Evolutionary conservation across 345 rosid species (phyloP).

Genomic region (Cardamine chenopodiifolia): DNA sequence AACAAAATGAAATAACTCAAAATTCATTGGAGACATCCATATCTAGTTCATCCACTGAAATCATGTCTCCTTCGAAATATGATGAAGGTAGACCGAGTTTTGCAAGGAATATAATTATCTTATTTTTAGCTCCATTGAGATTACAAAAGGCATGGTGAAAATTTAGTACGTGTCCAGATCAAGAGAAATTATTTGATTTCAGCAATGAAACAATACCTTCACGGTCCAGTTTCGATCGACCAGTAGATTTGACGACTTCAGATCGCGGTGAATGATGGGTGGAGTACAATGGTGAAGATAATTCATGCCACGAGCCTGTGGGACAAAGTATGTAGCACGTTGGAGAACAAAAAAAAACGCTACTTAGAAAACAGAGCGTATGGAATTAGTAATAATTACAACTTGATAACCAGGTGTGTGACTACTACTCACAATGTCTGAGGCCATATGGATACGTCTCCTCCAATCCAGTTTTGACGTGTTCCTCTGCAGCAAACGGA

Average conservation of each 20-base stretch:
- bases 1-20: constrained; percentile 7
- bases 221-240: constrained; percentile 95
- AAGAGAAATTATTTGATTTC: constrained; percentile 7
- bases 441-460: constrained; percentile 84
- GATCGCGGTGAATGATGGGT: constrained; percentile 95
- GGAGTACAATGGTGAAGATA: constrained; percentile 92
- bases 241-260: constrained; percentile 93
- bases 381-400: constrained; percentile 11
- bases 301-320: constrained; percentile 82
- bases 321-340: constrained; percentile 15
- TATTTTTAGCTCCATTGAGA: constrained; percentile 16
- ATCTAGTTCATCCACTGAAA: no score
- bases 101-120: constrained; percentile 1
- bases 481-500: constrained; percentile 80
- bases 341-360: background rate
- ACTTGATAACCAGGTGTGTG: background rate
- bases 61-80: background rate
- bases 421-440: constrained; percentile 71
- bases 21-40: background rate
- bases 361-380: background rate
- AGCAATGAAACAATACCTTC: constrained; percentile 57
- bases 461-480: constrained; percentile 86
- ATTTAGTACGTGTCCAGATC: background rate
- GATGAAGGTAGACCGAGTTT: background rate
- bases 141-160: background rate